Percentiles rank a stretch among this genome's conserved stretches.
Conservation (phyloP, 2,329 filamentous ascomycete genomes). For the Aspergillus pseudoterreus region DNA sequence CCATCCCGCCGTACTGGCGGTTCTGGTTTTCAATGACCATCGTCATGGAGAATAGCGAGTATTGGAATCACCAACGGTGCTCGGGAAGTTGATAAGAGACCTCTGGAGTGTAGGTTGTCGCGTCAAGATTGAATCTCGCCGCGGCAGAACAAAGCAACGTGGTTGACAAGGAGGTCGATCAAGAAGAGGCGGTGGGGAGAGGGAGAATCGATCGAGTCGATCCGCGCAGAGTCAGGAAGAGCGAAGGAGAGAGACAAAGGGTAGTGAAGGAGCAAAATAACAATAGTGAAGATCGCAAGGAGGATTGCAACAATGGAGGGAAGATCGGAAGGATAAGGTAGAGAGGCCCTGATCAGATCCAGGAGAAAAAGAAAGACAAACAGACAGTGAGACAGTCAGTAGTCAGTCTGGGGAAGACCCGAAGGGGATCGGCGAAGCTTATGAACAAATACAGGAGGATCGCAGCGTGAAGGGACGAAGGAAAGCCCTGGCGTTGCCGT, state of each 20-base stretch:
- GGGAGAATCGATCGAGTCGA: background rate
- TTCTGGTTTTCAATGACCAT: conserved; percentile 92
- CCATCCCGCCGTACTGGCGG: conserved; percentile 72
- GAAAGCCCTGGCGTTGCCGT: conserved; percentile 23
- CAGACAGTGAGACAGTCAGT: conserved; percentile 4
- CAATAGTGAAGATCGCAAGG: conserved; percentile 3
- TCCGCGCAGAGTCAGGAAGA: background rate
- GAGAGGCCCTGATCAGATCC: conserved; percentile 3
- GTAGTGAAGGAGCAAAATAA: conserved; percentile 11
- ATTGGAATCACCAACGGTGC: background rate
- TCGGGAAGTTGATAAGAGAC: too few relatives aligned
- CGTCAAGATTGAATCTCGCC: conserved; percentile 1
- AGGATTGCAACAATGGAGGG: conserved; percentile 4
- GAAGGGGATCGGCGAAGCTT: conserved; percentile 44
- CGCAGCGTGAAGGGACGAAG: conserved; percentile 29
- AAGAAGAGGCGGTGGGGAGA: conserved; percentile 4
- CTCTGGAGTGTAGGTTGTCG: background rate
- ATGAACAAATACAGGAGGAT: conserved; percentile 36
- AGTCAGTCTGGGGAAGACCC: conserved; percentile 33
- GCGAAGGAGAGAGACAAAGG: conserved; percentile 6
- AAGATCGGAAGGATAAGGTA: conserved; percentile 11
- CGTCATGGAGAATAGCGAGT: conserved; percentile 64
- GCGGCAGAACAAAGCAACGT: conserved; percentile 5
- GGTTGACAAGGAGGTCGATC: conserved; percentile 9
- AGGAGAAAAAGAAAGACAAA: conserved; percentile 16